Evolutionary conservation across 2,329 filamentous ascomycete species (phyloP), one percentile per base, ranked within the genome.

Genomic region (Alternaria viburni): DNA sequence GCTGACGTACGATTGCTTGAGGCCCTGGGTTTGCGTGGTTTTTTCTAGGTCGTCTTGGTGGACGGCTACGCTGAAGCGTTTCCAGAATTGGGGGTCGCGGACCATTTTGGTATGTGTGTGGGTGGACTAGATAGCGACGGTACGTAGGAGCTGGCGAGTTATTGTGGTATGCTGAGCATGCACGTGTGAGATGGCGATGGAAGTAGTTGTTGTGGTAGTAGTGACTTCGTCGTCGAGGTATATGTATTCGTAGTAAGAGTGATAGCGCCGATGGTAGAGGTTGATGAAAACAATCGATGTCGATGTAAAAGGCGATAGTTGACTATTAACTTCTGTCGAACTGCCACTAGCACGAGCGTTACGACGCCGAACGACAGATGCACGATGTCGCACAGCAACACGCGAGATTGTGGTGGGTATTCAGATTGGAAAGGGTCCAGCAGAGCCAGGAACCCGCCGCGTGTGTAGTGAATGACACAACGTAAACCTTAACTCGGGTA

Each of bases 71-170:
- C 85, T 87, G 80, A 89, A 89, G 69, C 87, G 85, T 59, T 83
- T 83, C 87, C 87, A 89, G 79, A 89, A 89, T 52, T 81, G 82
- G 23, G 86, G 86, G 71, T 89, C 87, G 65, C 83, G 83, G 61
- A 86, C 81, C 84, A 86, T 86, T 54, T 50, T 74, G 52, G 41
- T 32, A 5, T 12, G 43, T 45, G 43, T 26, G 52, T 51, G 49
- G 19, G 41, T 17, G 54, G 56, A n/a, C 21, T 51, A 56, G 41
- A 30, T 30, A 49, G 21, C 15, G 36, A 30, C 13, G 10, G 17
- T 17, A 25, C 5, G 17, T 15, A 47, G 30, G 55, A 49, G 50
- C 28, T 12, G n/a, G 32, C 45, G 44, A 51, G 50, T 19, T 46
- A 28, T 28, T 46, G 50, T 13, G 45, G 41, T 59, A 19, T 28